Conservation (phyloP, 2,329 filamentous ascomycete species). For the Sporothrix pseudoabietina region DNA sequence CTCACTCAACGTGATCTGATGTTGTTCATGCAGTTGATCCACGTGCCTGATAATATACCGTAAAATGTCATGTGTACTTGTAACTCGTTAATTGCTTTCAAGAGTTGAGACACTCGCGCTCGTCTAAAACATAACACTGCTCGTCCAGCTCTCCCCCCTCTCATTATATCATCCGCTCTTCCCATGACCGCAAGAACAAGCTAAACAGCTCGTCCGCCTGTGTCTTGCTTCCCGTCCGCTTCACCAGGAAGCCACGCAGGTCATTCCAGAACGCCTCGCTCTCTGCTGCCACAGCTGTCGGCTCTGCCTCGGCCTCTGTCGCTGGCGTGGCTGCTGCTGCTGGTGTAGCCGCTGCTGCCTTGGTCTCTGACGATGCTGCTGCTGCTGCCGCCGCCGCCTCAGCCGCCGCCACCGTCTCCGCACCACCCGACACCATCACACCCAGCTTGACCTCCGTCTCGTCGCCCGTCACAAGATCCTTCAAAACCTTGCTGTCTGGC, state of each 20-base stretch:
- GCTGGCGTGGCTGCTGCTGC: constrained; percentile 42
- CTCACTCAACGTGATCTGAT: background rate
- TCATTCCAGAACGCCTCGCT: constrained; percentile 84
- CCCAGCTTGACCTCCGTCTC: constrained; percentile 62
- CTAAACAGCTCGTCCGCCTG: constrained; percentile 64
- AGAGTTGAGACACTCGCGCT: background rate
- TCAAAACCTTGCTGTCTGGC: constrained; percentile 72
- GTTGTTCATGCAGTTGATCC: background rate
- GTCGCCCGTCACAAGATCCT: constrained; percentile 63
- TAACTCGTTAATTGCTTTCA: background rate
- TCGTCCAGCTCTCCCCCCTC: background rate
- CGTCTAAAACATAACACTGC: background rate
- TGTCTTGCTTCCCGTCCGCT: constrained; percentile 72
- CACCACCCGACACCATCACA: constrained; percentile 85
- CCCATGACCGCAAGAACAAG: constrained; percentile 74
- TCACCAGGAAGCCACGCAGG: constrained; percentile 75
- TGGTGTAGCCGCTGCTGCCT: constrained; percentile 39
- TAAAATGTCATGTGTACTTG: background rate
- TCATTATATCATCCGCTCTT: constrained; percentile 42
- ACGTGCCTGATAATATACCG: background rate
- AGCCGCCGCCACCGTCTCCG: constrained; percentile 43
- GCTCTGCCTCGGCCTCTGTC: constrained; percentile 18
- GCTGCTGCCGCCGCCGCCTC: constrained; percentile 35
- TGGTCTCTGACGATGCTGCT: constrained; percentile 6
- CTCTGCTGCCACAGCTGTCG: constrained; percentile 39